Evolutionary conservation across 2,329 filamentous ascomycete genomes (phyloP), one percentile per base, ranked within the genome.

Genomic region (Curvularia sp.): DNA sequence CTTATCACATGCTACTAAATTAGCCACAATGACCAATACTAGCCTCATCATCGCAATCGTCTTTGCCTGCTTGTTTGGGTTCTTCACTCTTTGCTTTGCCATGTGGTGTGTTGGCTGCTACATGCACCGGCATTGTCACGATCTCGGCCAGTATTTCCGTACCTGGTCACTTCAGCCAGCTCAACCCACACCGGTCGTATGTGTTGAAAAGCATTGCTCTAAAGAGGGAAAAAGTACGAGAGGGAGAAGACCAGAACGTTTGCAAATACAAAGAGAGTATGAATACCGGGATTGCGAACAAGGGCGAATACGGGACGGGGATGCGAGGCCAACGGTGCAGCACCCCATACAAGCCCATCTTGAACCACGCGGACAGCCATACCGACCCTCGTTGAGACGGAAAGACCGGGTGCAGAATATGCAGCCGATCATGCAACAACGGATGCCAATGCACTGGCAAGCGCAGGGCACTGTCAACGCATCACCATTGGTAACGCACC

Each of bases 31-130:
- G 70, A 47, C 46, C 1, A 63, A 50, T 9, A 59, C 62, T 0
- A 64, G 58, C 6, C 54, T 69, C 7, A 64, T 67, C 28, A 46
- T 64, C 20, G 65, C 70, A 8, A 54, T 72, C 0, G 48, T 64
- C 2, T 61, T 68, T 28, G 64, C 69, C 8, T 60, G 55, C 5
- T 26, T 70, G 20, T 71, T 71, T 49, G 70, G 71, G 13, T 43
- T 64, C 0, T 52, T 53, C 3, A 30, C 72, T 5, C 53, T 73
- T 1, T 71, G 62, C 49, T 51, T 67, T 4, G 53, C 44, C 1
- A 33, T 72, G 1, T 71, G 66, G 58, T 65, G 55, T 24, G 24
- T 66, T 0, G 60, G 66, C 7, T 51, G 57, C 24, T 72, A 58
- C 30, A 61, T 73, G 9, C 58, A 67, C 20, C 49, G 41, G 4